phyloP scores from a whole-genome alignment of 83 land plant species.

The Diphasiastrum complanatum region DNA sequence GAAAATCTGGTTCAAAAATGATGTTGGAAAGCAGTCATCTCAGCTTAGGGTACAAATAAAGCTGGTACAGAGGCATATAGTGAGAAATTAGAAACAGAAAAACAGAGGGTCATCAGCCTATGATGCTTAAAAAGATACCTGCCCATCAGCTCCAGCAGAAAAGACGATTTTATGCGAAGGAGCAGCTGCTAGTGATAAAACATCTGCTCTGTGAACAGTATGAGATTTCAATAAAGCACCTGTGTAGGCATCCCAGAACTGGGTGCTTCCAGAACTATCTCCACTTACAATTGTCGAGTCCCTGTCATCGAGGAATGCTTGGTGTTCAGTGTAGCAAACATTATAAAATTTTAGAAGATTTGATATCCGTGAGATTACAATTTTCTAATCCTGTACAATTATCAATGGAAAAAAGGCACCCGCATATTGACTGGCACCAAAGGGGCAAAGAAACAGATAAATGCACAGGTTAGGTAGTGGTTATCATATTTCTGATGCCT shows the following conservation, averaged over 20 bases:
- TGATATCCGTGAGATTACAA: too few species aligned
- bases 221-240: conserved; percentile 80
- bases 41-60: too few species aligned
- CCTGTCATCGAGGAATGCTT: conserved; percentile 28
- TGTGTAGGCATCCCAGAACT: conserved; percentile 82
- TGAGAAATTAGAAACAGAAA: neutral
- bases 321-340: too few species aligned
- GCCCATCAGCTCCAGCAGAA: conserved; percentile 93
- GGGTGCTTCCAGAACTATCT: conserved; percentile 88
- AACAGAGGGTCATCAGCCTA: neutral
- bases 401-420: too few species aligned
- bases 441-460: too few species aligned
- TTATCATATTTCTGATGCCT: too few species aligned
- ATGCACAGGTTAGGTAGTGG: too few species aligned
- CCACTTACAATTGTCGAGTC: conserved; percentile 85
- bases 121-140: conserved; percentile 58
- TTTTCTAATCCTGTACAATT: too few species aligned
- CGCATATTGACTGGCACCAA: too few species aligned
- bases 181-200: conserved; percentile 64
- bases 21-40: too few species aligned
- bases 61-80: neutral
- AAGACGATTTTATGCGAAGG: conserved; percentile 73
- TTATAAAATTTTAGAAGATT: too few species aligned
- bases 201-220: conserved; percentile 75
- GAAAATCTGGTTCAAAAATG: too few species aligned